Evolutionary conservation across 2,329 filamentous ascomycete species (phyloP).

Genomic region (Coniochaeta pulveracea): DNA sequence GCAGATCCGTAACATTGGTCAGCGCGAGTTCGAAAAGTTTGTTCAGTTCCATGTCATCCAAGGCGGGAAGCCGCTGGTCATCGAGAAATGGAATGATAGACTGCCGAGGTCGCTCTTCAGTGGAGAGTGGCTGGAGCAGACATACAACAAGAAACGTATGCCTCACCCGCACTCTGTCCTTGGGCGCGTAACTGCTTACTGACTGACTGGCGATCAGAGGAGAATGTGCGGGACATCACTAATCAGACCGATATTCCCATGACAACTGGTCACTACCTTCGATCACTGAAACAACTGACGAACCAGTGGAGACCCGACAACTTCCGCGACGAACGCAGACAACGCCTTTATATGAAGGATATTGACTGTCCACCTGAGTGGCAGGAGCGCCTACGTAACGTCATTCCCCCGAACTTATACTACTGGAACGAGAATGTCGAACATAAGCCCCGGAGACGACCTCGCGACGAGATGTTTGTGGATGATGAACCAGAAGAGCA

Average conservation of each 20-base stretch:
- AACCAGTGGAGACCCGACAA: conserved; percentile 69
- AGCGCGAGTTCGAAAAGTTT: conserved; percentile 75
- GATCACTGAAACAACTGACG: conserved; percentile 73
- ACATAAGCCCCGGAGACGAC: conserved; percentile 20
- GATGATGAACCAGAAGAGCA: conserved; percentile 30
- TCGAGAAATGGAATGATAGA: conserved; percentile 74
- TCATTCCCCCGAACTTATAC: conserved; percentile 73
- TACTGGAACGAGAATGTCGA: conserved; percentile 77
- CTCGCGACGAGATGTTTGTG: conserved; percentile 18
- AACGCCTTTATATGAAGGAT: conserved; percentile 91
- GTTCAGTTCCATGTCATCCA: conserved; percentile 74
- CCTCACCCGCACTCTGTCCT: conserved; percentile 5
- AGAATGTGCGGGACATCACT: conserved; percentile 73
- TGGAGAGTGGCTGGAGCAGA: conserved; percentile 65
- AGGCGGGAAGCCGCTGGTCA: conserved; percentile 77
- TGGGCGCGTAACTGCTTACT: neutral
- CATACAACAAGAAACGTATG: conserved; percentile 69
- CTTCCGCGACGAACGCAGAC: conserved; percentile 67
- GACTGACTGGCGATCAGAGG: conserved; percentile 38
- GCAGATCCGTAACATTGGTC: conserved; percentile 65
- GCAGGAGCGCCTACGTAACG: conserved; percentile 65
- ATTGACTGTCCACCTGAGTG: conserved; percentile 89
- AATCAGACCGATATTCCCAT: conserved; percentile 66
- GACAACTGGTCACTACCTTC: conserved; percentile 81
- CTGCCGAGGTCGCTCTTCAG: conserved; percentile 73